These are phyloP conservation scores for Toxicodendron radicans DNA, from an alignment of 345 rosid species.

Conservation along the genomic window DNA sequence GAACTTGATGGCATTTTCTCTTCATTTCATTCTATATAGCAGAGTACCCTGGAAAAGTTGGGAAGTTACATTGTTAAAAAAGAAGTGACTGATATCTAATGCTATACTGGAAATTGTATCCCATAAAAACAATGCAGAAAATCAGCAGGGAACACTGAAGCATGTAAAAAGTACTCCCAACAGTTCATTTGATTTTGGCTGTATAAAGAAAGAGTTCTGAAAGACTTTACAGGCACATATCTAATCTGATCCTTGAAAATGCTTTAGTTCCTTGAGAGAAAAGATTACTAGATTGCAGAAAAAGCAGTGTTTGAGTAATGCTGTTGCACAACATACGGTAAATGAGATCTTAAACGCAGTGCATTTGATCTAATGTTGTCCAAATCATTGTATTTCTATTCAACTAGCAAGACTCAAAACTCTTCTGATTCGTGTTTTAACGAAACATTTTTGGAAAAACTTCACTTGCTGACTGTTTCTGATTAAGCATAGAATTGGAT, in stretches of 20 bases:
- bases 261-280: neutral
- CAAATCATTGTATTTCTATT: no score
- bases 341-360: neutral
- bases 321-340: neutral
- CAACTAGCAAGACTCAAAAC: neutral
- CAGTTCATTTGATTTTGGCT: neutral
- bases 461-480: neutral
- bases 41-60: neutral
- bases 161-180: neutral
- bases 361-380: no score
- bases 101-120: neutral
- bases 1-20: neutral
- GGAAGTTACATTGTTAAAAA: neutral
- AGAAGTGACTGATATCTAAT: neutral
- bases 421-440: neutral
- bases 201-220: neutral
- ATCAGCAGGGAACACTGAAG: no score
- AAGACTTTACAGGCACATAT: neutral
- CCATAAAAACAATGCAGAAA: neutral
- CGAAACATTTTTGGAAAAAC: neutral
- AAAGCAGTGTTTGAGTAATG: neutral
- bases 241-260: neutral
- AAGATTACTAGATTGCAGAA: neutral
- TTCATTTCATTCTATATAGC: neutral
- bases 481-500: neutral